Conservation (phyloP, 371 early-diverging fungal genomes). For the Mucor racemosus region DNA sequence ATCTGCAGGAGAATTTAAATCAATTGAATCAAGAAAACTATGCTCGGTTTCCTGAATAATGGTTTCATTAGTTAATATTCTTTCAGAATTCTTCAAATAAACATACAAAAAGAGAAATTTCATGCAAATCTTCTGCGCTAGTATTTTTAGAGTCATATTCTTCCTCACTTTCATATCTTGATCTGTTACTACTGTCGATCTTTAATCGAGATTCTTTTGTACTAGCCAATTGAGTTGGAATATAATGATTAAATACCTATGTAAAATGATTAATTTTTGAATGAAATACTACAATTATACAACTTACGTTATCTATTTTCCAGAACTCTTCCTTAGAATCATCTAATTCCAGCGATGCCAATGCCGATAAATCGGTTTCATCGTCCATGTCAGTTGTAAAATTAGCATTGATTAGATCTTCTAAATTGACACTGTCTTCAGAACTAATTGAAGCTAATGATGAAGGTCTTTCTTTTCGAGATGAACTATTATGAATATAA, state of each 20-base stretch:
- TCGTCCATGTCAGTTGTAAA: slow-evolving; percentile 46
- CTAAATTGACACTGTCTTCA: slow-evolving; percentile 49
- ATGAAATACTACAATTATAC: neutral
- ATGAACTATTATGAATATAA: neutral
- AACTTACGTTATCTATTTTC: slow-evolving; percentile 45
- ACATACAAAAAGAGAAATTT: slow-evolving; percentile 6
- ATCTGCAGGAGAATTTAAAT: slow-evolving; percentile 8
- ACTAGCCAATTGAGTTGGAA: neutral
- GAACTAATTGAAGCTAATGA: slow-evolving; percentile 48
- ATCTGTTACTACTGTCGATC: slow-evolving; percentile 12
- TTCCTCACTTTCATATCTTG: slow-evolving; percentile 13
- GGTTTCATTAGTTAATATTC: neutral
- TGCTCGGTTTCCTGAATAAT: slow-evolving; percentile 10
- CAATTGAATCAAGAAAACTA: slow-evolving; percentile 10
- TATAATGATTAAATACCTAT: slow-evolving; percentile 6
- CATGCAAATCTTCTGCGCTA: slow-evolving; percentile 4
- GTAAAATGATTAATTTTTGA: slow-evolving; percentile 3
- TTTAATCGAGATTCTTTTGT: slow-evolving; percentile 3
- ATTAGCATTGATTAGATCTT: slow-evolving; percentile 49
- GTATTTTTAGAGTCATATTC: slow-evolving; percentile 11
- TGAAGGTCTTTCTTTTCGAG: slow-evolving; percentile 32
- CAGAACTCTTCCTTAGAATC: slow-evolving; percentile 54
- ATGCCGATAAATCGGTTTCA: slow-evolving; percentile 45
- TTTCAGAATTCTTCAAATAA: too few relatives aligned
- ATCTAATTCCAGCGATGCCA: slow-evolving; percentile 50